Evolutionary conservation across 352 stramenopile genomes (phyloP).

Genomic region (Globisporangium spiculum): DNA sequence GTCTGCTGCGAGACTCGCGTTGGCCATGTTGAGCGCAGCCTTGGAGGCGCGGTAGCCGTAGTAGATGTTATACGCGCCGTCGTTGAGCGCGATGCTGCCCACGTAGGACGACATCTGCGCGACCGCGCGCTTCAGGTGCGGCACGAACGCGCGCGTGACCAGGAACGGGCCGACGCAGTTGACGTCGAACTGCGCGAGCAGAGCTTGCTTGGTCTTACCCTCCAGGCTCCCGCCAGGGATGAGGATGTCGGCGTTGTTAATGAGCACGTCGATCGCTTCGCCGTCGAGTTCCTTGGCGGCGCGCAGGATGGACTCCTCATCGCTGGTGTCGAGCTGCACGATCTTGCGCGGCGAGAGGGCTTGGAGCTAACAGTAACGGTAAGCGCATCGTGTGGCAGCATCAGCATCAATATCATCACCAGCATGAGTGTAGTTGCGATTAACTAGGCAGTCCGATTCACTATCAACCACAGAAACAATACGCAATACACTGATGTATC

Average conservation of each 20-base stretch:
- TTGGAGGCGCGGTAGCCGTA: conserved; percentile 49
- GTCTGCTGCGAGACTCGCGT: conserved; percentile 23
- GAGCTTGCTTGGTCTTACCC: conserved; percentile 14
- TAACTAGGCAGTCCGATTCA: no score
- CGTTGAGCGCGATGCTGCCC: conserved; percentile 18
- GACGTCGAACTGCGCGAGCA: conserved; percentile 35
- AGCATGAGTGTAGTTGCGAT: no score
- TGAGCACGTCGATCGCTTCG: conserved; percentile 31
- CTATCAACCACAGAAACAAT: no score
- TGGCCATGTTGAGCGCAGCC: conserved; percentile 39
- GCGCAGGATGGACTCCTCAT: conserved; percentile 23
- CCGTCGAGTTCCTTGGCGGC: conserved; percentile 17
- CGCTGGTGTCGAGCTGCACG: conserved; percentile 21
- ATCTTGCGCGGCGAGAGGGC: conserved; percentile 14
- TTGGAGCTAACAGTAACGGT: no score
- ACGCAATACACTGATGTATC: no score
- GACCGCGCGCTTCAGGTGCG: conserved; percentile 19
- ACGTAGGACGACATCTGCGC: conserved; percentile 25
- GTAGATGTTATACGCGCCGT: no score
- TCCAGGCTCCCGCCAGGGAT: conserved; percentile 1
- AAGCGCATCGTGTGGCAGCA: no score
- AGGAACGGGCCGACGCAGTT: conserved; percentile 36
- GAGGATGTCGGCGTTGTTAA: conserved; percentile 39
- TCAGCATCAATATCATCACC: no score
- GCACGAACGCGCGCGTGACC: conserved; percentile 27